A percentile compares a stretch with the other conserved stretches of the same genome.
Conservation (phyloP, 2,329 filamentous ascomycete genomes). For the Biscogniauxia marginata region DNA sequence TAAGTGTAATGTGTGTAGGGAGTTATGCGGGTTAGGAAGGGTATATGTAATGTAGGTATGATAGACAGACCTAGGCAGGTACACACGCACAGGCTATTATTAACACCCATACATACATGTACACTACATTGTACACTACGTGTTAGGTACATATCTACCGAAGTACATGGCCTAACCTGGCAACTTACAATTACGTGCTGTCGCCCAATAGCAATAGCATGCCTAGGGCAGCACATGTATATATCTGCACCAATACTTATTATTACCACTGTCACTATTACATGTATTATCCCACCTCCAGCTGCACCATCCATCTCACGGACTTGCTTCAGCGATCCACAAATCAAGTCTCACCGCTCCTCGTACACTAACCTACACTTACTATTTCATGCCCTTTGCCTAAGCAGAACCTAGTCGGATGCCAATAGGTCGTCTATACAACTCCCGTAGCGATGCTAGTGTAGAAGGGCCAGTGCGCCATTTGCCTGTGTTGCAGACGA, state of each 20-base stretch:
- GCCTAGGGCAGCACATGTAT: no score
- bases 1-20: not conserved
- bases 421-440: not conserved
- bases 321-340: constrained; percentile 6
- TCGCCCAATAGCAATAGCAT: no score
- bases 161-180: no score
- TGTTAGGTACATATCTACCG: no score
- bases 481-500: constrained; percentile 21
- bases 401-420: not conserved
- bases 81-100: not conserved
- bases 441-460: not conserved
- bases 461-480: constrained; percentile 14
- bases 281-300: not conserved
- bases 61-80: not conserved
- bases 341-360: constrained; percentile 13
- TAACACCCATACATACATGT: not conserved
- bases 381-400: not conserved
- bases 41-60: not conserved
- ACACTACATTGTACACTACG: not conserved
- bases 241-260: not conserved
- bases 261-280: not conserved
- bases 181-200: no score
- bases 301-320: not conserved
- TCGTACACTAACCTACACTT: not conserved
- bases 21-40: no score